Conservation (phyloP, 306 rosid species). For the Geum urbanum region DNA sequence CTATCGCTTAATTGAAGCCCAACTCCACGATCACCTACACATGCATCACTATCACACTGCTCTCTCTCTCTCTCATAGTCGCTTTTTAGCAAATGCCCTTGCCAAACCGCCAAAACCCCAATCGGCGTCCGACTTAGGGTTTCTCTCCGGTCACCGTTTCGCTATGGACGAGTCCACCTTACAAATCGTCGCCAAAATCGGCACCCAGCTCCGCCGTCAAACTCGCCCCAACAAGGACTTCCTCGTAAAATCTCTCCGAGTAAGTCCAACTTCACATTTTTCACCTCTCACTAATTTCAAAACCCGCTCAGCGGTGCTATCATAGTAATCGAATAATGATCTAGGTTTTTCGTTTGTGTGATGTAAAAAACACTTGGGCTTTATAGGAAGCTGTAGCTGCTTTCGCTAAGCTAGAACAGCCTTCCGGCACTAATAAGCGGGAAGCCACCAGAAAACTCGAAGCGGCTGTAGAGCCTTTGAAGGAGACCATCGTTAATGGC, state of each 20-base stretch:
- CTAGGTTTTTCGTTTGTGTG: neutral
- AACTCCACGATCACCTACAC: neutral
- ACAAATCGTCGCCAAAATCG: conserved; percentile 55
- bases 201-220: conserved; percentile 44
- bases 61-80: neutral
- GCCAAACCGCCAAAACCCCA: conserved; percentile 9
- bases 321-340: neutral
- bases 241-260: conserved; percentile 67
- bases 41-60: too few species aligned
- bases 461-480: conserved; percentile 48
- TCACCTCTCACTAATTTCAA: neutral
- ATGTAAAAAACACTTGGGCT: neutral
- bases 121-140: conserved; percentile 8
- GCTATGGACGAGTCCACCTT: conserved; percentile 53
- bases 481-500: conserved; percentile 36
- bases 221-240: conserved; percentile 65
- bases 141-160: conserved; percentile 5
- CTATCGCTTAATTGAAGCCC: conserved; percentile 6
- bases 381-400: conserved; percentile 67
- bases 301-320: neutral
- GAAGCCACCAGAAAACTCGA: conserved; percentile 37
- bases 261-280: conserved; percentile 19
- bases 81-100: neutral
- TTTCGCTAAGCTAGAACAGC: conserved; percentile 63
- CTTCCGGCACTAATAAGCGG: conserved; percentile 36